Base-by-base conservation (phyloP, 176 grass and related monocot species). In the Carex littledalei region DNA sequence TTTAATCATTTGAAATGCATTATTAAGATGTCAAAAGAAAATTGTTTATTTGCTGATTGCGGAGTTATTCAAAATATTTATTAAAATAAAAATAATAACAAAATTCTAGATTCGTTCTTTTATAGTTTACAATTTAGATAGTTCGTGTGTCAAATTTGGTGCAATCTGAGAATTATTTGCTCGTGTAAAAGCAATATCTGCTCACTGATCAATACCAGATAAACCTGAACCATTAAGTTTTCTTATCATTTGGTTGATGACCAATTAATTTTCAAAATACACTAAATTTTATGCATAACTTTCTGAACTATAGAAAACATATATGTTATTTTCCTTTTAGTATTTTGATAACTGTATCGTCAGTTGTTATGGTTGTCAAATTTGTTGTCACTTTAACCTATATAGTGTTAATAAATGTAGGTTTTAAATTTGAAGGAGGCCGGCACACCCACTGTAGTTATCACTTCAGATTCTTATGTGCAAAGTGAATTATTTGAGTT, bases 341-440 rank as follows among this genome's bases (percentile, higher is more conserved):
- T 54, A 13, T 81, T 90, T 84, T 88, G 88, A 35, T 70, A 41
- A 70, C 35, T 20, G 35, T n/a, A 70, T 18, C 41, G 32, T 70
- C 4, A 6, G 67, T 6, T 12, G 5, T 18, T 70, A 18, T 70
- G 6, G 14, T 70, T 70, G 15, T 70, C 5, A 41, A 14, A 17
- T 68, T 68, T 37, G 15, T 70, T 43, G 67, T 32, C 20, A 63
- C 21, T 63, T 21, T 24, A 63, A 63, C 21, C n/a, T 67, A 34
- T 35, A 0, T 5, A 0, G 5, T 67, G 64, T 35, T 35, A 67
- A 79, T 85, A 35, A 84, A 85, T 91, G 15, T 60, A 98, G 96
- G 96, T 98, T 87, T 93, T 90, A 88, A 90, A 88, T 89, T 91
- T 99, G 85, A 91, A 85, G 83, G 87, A 86, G 39, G 93, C 94